Conservation (phyloP, 176 grass and related monocot genomes). For the Hyparrhenia diplandra region DNA sequence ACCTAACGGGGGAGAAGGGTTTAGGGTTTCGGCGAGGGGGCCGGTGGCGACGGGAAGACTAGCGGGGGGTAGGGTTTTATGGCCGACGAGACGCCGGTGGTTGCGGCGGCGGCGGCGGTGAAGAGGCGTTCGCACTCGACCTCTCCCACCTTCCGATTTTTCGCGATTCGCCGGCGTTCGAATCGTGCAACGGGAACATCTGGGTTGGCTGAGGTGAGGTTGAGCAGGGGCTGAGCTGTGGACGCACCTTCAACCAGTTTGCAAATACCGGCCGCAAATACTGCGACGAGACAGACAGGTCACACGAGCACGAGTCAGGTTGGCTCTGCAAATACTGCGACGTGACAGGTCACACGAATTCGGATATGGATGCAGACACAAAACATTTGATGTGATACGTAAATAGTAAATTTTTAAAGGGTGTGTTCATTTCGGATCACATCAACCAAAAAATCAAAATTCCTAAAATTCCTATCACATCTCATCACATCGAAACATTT, state of each 20-base stretch:
- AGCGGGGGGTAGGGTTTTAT: not conserved
- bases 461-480: too few species aligned
- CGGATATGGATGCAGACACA: too few species aligned
- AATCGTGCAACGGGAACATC: not conserved
- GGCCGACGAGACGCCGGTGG: not conserved
- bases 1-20: not conserved
- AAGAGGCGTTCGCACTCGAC: not conserved
- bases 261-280: not conserved
- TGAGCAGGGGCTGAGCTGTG: not conserved
- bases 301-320: too few species aligned
- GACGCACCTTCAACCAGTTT: not conserved
- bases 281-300: too few species aligned
- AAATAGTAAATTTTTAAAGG: too few species aligned
- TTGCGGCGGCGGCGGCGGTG: not conserved
- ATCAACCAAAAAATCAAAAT: too few species aligned
- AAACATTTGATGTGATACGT: too few species aligned
- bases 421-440: too few species aligned
- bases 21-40: conserved; percentile 39
- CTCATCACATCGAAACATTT: too few species aligned
- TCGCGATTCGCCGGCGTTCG: not conserved
- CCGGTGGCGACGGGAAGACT: not conserved
- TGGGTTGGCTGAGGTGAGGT: not conserved
- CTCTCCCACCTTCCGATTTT: not conserved
- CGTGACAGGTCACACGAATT: not conserved
- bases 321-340: not conserved